phyloP scores from a whole-genome alignment of 768 basidiomycete species.

The Tricholoma hemisulphureum region DNA sequence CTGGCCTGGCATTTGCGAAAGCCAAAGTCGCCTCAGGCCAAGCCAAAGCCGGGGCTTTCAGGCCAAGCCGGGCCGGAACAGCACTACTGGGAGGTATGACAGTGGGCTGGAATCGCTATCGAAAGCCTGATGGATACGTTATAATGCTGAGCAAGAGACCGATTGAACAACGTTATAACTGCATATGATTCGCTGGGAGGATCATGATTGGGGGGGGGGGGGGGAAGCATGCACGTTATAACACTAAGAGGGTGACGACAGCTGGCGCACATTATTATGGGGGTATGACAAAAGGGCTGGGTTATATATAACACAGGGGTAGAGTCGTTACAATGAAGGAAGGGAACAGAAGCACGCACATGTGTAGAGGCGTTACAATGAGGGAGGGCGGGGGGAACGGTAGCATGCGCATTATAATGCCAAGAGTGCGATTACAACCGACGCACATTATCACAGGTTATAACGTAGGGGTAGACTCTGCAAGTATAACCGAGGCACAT shows the following conservation, averaged over 20 bases:
- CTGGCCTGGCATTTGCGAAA: no score
- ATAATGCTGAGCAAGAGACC: neutral
- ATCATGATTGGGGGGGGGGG: neutral
- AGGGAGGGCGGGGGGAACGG: neutral
- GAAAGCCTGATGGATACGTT: neutral
- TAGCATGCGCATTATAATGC: neutral
- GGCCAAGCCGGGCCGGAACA: no score
- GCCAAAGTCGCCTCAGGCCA: no score
- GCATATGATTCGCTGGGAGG: neutral
- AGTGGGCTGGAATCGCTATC: no score
- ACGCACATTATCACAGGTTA: neutral
- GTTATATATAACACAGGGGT: neutral
- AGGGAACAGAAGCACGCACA: no score
- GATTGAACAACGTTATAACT: neutral
- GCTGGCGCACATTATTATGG: neutral
- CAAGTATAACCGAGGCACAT: neutral
- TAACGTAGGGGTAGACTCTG: neutral
- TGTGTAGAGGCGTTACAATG: no score
- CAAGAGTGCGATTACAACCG: no score
- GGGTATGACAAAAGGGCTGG: neutral
- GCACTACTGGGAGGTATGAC: no score
- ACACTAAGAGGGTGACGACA: neutral
- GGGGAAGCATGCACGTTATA: neutral
- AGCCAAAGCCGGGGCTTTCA: no score
- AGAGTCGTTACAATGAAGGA: neutral